phyloP scores from a whole-genome alignment of 345 rosid species.

The Camelina sativa region DNA sequence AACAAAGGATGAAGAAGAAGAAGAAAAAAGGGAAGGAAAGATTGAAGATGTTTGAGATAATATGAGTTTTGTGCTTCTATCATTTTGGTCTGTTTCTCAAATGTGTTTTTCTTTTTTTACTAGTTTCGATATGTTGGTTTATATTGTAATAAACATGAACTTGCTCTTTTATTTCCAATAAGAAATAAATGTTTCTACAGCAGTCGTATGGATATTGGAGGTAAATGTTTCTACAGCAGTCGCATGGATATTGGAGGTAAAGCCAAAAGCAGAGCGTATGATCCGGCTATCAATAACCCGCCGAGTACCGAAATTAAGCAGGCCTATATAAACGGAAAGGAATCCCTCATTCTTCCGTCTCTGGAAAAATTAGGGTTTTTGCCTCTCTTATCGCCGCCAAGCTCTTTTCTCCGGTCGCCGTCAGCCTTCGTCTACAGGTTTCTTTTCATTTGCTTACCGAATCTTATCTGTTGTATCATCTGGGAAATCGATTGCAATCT shows the following conservation, averaged over 20 bases:
- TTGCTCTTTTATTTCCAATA: conserved; percentile 23
- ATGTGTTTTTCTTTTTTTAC: background rate
- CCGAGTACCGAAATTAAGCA: background rate
- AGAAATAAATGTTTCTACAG: conserved; percentile 35
- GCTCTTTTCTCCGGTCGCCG: background rate
- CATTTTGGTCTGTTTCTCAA: conserved; percentile 6
- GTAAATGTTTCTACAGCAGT: conserved; percentile 10
- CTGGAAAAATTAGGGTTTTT: conserved; percentile 30
- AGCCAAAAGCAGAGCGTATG: background rate
- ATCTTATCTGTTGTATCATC: background rate
- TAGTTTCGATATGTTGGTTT: conserved; percentile 25
- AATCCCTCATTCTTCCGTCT: background rate
- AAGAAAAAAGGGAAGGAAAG: background rate
- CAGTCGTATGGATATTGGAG: background rate
- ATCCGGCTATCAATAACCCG: too few relatives aligned
- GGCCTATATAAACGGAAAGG: background rate
- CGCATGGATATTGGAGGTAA: background rate
- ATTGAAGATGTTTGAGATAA: background rate
- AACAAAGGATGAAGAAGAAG: background rate
- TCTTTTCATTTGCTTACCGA: background rate
- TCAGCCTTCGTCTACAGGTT: conserved; percentile 23
- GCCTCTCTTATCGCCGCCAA: background rate
- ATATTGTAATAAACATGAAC: conserved; percentile 33
- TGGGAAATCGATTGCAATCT: background rate
- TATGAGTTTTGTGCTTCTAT: conserved; percentile 13